Evolutionary conservation across 495 filamentous ascomycete species (phyloP).

Genomic region (Penicillium silybi): DNA sequence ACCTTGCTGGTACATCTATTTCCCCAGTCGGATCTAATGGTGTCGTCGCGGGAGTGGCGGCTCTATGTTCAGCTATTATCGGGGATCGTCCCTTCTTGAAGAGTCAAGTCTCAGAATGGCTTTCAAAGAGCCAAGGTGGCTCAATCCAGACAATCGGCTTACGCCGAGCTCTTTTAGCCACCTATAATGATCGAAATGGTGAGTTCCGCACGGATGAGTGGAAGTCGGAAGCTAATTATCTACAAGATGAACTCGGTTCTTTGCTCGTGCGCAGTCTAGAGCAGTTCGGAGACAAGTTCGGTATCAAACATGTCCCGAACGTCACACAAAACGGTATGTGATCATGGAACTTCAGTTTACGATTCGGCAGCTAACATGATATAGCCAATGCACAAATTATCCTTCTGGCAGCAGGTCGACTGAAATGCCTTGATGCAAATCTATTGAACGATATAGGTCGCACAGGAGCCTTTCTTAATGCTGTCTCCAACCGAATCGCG

Average conservation of each 20-base stretch:
- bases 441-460: conserved; percentile 61
- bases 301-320: conserved; percentile 77
- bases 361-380: conserved; percentile 18
- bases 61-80: conserved; percentile 35
- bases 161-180: conserved; percentile 63
- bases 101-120: conserved; percentile 62
- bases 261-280: conserved; percentile 64
- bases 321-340: conserved; percentile 78
- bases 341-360: neutral
- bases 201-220: conserved; percentile 1
- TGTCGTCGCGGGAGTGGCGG: conserved; percentile 36
- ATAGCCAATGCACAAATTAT: conserved; percentile 76
- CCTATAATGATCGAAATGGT: conserved; percentile 53
- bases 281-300: conserved; percentile 80
- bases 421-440: conserved; percentile 57
- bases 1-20: conserved; percentile 5
- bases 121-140: conserved; percentile 48
- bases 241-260: conserved; percentile 27
- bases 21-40: conserved; percentile 4
- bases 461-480: conserved; percentile 67
- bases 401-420: conserved; percentile 71
- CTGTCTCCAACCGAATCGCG: conserved; percentile 82
- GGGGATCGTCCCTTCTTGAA: conserved; percentile 34
- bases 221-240: conserved; percentile 14
- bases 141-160: conserved; percentile 62